phyloP scores from a whole-genome alignment of 495 filamentous ascomycete species.

The Pyrenopolyporus hunteri region DNA sequence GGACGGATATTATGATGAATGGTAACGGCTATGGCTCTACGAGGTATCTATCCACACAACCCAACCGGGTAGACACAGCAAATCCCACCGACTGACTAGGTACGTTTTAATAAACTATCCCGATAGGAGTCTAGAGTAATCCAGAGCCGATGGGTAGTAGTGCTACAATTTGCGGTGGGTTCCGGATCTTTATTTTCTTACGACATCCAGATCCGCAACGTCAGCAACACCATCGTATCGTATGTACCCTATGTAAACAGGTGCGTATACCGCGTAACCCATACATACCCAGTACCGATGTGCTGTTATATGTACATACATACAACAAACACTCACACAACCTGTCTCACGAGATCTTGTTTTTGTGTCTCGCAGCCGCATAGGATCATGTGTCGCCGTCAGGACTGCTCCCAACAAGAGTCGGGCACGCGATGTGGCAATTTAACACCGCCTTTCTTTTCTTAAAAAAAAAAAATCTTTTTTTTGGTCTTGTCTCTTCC shows the following conservation, averaged over 20 bases:
- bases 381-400: constrained; percentile 31
- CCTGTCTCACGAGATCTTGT: constrained; percentile 28
- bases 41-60: constrained; percentile 6
- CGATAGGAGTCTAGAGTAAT: constrained; percentile 3
- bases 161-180: constrained; percentile 19
- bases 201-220: constrained; percentile 19
- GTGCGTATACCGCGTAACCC: no score
- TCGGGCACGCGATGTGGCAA: constrained; percentile 10
- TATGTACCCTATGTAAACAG: background rate
- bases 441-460: constrained; percentile 11
- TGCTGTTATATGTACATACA: no score
- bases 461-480: no score
- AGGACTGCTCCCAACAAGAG: constrained; percentile 6
- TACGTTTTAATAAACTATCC: constrained; percentile 21
- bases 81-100: constrained; percentile 10
- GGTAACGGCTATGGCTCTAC: constrained; percentile 24
- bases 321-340: constrained; percentile 29
- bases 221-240: constrained; percentile 6
- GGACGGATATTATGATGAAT: constrained; percentile 35
- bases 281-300: no score
- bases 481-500: background rate
- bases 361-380: constrained; percentile 36
- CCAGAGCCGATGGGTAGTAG: constrained; percentile 6
- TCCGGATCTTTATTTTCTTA: constrained; percentile 25
- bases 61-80: constrained; percentile 32